Percentiles rank a stretch among this genome's conserved stretches.
Conservation (phyloP, 345 rosid genomes). For the Luvunga scandens region DNA sequence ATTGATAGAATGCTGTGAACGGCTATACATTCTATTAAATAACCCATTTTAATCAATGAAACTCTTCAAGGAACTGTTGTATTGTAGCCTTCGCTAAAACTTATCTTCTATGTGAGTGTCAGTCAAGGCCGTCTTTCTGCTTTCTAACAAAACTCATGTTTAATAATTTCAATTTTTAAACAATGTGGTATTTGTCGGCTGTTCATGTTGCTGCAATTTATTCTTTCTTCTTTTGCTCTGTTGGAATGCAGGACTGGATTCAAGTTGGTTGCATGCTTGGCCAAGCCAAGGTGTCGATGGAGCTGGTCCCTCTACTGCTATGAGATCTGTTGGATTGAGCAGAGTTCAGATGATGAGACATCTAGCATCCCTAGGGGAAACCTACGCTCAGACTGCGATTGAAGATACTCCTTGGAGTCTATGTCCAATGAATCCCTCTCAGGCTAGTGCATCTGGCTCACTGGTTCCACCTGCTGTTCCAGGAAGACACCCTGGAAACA, state of each 20-base stretch:
- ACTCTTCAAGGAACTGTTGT: not conserved
- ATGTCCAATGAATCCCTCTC: slow-evolving; percentile 75
- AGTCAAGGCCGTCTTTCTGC: not conserved
- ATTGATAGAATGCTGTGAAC: not conserved
- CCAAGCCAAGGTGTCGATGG: slow-evolving; percentile 75
- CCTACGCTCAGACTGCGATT: slow-evolving; percentile 82
- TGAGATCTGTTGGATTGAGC: slow-evolving; percentile 74
- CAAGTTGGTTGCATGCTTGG: slow-evolving; percentile 77
- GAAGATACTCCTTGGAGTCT: slow-evolving; percentile 90
- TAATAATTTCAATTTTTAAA: not conserved
- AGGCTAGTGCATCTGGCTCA: slow-evolving; percentile 68
- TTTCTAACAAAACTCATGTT: not conserved
- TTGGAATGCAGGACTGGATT: slow-evolving; percentile 78
- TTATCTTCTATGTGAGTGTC: not conserved
- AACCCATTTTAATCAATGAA: not conserved
- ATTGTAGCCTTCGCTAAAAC: not conserved
- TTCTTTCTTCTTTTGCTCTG: slow-evolving; percentile 19
- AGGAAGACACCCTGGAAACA: slow-evolving; percentile 48
- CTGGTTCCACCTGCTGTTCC: slow-evolving; percentile 38
- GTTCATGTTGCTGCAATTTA: not conserved
- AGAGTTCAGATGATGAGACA: slow-evolving; percentile 99
- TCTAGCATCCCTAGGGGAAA: slow-evolving; percentile 94
- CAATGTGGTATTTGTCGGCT: not conserved
- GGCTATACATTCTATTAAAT: not conserved
- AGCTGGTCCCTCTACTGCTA: slow-evolving; percentile 86